Percentiles rank a stretch among this genome's conserved stretches.
Evolutionary conservation across 2,329 filamentous ascomycete species (phyloP).

Genomic region (Thyridium curvatum): DNA sequence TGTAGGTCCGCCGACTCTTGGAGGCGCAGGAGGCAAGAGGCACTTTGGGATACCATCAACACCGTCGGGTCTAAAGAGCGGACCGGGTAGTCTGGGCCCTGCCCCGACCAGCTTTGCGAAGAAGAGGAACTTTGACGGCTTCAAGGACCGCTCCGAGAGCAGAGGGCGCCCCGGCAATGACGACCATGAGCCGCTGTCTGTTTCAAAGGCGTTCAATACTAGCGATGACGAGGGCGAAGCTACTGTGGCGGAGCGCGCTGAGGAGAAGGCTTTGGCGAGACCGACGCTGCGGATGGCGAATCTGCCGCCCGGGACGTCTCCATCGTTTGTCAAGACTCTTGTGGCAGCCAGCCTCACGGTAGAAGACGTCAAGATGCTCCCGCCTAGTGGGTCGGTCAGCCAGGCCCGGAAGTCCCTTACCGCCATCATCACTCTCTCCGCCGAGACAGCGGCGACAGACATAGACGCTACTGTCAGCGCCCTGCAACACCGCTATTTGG

Average conservation of each 20-base stretch:
- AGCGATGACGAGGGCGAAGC: constrained; percentile 52
- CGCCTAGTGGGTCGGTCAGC: constrained; percentile 40
- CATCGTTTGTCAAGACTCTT: constrained; percentile 52
- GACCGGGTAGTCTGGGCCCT: constrained; percentile 56
- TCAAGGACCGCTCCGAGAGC: constrained; percentile 28
- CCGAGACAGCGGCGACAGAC: constrained; percentile 74
- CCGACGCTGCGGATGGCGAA: constrained; percentile 57
- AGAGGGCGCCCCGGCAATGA: constrained; percentile 30
- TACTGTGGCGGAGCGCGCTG: constrained; percentile 36
- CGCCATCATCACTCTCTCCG: constrained; percentile 74
- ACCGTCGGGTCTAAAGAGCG: constrained; percentile 47
- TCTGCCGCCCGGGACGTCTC: constrained; percentile 54
- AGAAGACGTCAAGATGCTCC: constrained; percentile 67
- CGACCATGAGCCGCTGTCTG: constrained; percentile 37
- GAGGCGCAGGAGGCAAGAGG: constrained; percentile 41
- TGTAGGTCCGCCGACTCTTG: constrained; percentile 18
- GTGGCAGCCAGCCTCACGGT: constrained; percentile 56
- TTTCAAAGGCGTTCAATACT: constrained; percentile 67
- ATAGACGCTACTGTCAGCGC: constrained; percentile 75
- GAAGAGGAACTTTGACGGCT: constrained; percentile 47
- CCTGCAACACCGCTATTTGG: constrained; percentile 78
- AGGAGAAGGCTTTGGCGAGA: constrained; percentile 54
- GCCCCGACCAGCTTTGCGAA: constrained; percentile 40
- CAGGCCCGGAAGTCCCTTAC: constrained; percentile 65
- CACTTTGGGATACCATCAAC: constrained; percentile 57